phyloP scores from a whole-genome alignment of 1,284 basidiomycete species.

The Trichosporon coremiiforme region DNA sequence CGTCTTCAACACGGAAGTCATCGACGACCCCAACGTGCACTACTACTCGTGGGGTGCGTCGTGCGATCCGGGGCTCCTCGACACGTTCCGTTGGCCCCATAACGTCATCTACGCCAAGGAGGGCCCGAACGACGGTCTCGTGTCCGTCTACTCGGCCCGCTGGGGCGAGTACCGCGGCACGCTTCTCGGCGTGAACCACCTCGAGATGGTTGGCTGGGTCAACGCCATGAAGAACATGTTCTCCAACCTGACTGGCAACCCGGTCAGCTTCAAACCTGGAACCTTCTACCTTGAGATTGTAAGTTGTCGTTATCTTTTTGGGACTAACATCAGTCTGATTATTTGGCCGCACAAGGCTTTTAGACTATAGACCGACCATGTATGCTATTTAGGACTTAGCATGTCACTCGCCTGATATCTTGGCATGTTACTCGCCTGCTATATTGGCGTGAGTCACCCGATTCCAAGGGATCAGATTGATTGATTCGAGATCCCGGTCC shows the following conservation, averaged over 20 bases:
- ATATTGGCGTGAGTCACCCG: background rate
- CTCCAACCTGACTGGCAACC: conserved; percentile 81
- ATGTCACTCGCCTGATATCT: background rate
- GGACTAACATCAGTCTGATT: conserved; percentile 46
- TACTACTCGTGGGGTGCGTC: conserved; percentile 94
- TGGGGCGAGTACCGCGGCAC: conserved; percentile 81
- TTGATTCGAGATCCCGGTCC: background rate
- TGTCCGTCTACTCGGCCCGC: conserved; percentile 81
- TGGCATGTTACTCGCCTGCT: background rate
- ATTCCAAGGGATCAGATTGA: background rate
- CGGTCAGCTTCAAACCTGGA: conserved; percentile 82
- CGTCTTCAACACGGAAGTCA: conserved; percentile 80
- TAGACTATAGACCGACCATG: conserved; percentile 28
- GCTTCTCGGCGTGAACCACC: conserved; percentile 83
- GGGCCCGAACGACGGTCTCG: conserved; percentile 91
- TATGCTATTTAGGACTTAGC: background rate
- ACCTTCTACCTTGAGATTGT: conserved; percentile 83
- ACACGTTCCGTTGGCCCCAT: conserved; percentile 84
- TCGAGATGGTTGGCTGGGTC: conserved; percentile 68
- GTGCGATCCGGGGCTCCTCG: conserved; percentile 82
- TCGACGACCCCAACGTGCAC: conserved; percentile 71
- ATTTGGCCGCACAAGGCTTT: conserved; percentile 53
- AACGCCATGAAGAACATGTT: conserved; percentile 71
- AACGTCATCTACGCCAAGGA: conserved; percentile 82
- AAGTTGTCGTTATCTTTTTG: conserved; percentile 28